These are phyloP conservation scores for Phlyctochytrium arcticum DNA, from an alignment of 192 early-diverging fungal species.

Conservation along the genomic window DNA sequence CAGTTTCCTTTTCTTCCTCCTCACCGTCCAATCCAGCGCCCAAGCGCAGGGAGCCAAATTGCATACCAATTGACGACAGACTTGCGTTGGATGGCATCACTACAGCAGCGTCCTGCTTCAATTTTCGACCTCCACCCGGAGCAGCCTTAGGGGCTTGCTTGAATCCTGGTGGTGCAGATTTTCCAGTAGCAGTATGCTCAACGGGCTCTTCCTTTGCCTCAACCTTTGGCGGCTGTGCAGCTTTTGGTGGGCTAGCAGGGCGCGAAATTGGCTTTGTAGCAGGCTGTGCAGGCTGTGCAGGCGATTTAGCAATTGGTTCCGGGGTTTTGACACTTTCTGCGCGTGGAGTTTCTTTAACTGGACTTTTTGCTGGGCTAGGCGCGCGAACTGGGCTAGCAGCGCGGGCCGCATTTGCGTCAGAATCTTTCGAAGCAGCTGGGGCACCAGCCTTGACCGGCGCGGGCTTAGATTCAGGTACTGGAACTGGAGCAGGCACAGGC, in stretches of 20 bases:
- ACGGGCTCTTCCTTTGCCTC: background rate
- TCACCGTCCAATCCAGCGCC: conserved; percentile 49
- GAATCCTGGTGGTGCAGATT: conserved; percentile 13
- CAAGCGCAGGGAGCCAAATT: conserved; percentile 76
- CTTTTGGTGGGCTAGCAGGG: conserved; percentile 21
- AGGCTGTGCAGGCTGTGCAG: background rate
- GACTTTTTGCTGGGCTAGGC: conserved; percentile 25
- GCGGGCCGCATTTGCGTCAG: background rate
- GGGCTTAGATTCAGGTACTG: background rate
- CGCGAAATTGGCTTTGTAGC: conserved; percentile 5
- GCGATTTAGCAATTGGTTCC: background rate
- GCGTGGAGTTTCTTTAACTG: background rate
- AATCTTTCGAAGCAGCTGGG: background rate
- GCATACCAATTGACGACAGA: conserved; percentile 63
- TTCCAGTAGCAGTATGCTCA: conserved; percentile 1
- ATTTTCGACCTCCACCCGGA: conserved; percentile 49
- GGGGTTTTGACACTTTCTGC: background rate
- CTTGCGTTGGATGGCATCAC: conserved; percentile 73
- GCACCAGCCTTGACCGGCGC: background rate
- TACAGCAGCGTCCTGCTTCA: conserved; percentile 85
- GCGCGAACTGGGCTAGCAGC: conserved; percentile 3
- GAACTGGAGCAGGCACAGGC: background rate
- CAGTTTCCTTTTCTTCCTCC: conserved; percentile 20
- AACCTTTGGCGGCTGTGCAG: background rate
- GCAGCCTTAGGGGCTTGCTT: conserved; percentile 40